phyloP scores from a whole-genome alignment of 495 filamentous ascomycete species.

The Venustampulla echinocandica region DNA sequence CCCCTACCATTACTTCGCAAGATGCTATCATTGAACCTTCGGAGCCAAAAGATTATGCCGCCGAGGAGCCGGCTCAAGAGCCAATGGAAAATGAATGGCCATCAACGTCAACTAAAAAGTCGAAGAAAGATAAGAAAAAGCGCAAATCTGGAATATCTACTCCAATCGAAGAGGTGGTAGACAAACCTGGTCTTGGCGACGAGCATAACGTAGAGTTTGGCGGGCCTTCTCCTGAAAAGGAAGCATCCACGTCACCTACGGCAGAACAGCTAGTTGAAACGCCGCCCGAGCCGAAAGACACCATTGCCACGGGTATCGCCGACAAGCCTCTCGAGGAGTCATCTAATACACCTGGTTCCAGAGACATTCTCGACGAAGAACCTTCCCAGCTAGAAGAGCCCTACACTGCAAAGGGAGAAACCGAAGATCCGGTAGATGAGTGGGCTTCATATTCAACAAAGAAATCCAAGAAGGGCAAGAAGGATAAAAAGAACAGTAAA shows the following conservation, averaged over 20 bases:
- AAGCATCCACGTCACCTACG: too few species aligned
- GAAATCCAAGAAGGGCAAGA: constrained; percentile 29
- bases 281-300: too few species aligned
- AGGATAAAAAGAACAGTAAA: constrained; percentile 25
- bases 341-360: too few species aligned
- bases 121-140: constrained; percentile 4
- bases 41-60: background rate
- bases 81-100: constrained; percentile 1
- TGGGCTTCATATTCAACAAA: constrained; percentile 1
- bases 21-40: background rate
- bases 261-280: too few species aligned
- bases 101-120: background rate
- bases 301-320: background rate
- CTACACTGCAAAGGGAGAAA: too few species aligned
- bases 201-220: too few species aligned
- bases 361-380: background rate
- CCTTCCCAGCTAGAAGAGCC: background rate
- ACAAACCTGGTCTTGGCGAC: background rate
- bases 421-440: constrained; percentile 8
- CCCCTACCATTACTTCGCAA: background rate
- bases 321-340: background rate
- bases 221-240: too few species aligned
- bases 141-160: constrained; percentile 1
- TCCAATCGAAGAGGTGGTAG: background rate
- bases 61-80: background rate